Evolutionary conservation across 805 yeast genomes (phyloP), one percentile per base, ranked within the genome.

Genomic region (Suhomyces sp.): DNA sequence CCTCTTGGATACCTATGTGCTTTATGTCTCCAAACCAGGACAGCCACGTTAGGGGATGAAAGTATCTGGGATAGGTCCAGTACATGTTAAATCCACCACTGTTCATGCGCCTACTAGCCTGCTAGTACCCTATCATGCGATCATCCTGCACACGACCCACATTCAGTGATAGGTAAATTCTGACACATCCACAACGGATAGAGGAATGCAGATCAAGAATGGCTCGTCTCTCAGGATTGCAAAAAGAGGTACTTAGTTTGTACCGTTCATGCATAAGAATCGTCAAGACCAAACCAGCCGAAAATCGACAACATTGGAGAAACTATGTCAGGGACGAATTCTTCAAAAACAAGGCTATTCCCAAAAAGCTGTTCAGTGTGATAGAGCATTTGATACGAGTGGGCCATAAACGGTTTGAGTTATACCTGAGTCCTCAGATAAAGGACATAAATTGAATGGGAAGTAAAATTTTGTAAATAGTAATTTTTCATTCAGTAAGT

Each of bases 331-430:
- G 85, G 48, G 58, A 58, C n/a, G 93, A 89, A 63, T 93, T 92
- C 65, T 71, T 62, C 13, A 82, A 83, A 58, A 75, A 84, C 64
- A 71, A 75, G 47, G 59, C 65, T 27, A 68, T 92, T 9, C 82
- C 87, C 35, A 85, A 87, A 65, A 86, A 88, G 59, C 96, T 89
- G 57, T 92, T 92, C 65, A 77, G 86, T 43, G 87, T 96, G 0
- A 83, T 92, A 43, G 98, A 92, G 65, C 91, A 92, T 68, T 74
- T 93, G 37, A 67, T 92, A 40, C 75, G 98, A 53, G 77, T 80
- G 3, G 98, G 98, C 3, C 76, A 80, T 55, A 83, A 85, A 62
- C 76, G 87, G 60, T 75, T 79, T 47, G 96, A 90, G 55, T 81
- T 85, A 82, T 87, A 84, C 58, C 81, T 86, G 58, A 80, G 83